Percentiles rank a stretch among this genome's conserved stretches.
These are phyloP conservation scores for Cercophora newfieldiana DNA, from an alignment of 495 filamentous ascomycete species.

Conservation along the genomic window DNA sequence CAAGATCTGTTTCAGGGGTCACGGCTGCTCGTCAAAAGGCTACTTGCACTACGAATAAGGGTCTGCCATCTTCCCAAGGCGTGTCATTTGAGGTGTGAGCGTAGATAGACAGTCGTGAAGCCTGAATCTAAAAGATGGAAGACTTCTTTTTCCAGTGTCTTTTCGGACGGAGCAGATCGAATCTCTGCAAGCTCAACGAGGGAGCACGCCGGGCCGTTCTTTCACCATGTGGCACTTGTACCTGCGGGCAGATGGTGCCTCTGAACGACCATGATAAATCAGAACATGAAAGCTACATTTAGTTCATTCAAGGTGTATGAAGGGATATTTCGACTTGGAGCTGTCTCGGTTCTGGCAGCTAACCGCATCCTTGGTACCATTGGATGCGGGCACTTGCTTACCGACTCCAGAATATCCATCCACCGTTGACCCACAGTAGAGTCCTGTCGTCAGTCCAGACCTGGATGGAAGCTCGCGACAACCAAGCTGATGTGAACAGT, in stretches of 20 bases:
- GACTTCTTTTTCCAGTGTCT: too few species aligned
- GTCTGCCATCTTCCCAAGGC: too few species aligned
- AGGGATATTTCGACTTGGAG: background rate
- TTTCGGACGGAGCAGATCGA: too few species aligned
- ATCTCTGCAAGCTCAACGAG: too few species aligned
- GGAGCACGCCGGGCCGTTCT: too few species aligned
- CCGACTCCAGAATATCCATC: background rate
- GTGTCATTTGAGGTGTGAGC: too few species aligned
- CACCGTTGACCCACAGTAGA: background rate
- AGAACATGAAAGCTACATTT: background rate
- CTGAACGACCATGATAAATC: background rate
- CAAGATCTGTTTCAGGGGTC: slow-evolving; percentile 21
- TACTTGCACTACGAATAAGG: too few species aligned
- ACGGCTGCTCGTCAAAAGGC: background rate
- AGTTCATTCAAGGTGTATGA: background rate
- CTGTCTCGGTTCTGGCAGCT: background rate
- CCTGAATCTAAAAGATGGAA: too few species aligned
- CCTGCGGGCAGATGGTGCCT: too few species aligned
- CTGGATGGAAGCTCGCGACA: background rate
- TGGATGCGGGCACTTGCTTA: background rate
- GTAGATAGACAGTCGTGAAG: too few species aligned
- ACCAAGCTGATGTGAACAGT: too few species aligned
- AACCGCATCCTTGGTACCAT: background rate
- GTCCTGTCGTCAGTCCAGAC: background rate
- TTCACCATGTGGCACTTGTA: too few species aligned